Evolutionary conservation across 2,329 filamentous ascomycete genomes (phyloP).

Genomic region (Orbilia quercus): DNA sequence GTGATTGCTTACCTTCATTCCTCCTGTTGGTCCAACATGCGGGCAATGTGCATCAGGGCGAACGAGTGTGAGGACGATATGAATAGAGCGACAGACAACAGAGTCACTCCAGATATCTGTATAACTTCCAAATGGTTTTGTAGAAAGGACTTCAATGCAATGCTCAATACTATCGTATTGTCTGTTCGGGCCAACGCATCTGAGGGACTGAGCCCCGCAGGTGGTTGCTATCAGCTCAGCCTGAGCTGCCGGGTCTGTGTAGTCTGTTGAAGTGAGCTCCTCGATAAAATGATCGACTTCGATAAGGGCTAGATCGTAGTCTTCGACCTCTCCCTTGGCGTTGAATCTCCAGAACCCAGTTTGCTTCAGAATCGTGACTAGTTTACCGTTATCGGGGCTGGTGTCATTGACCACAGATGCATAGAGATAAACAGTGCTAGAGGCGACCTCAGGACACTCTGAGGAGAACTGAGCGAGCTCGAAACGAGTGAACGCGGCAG

Average conservation of each 20-base stretch:
- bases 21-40: slow-evolving; percentile 49
- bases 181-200: slow-evolving; percentile 63
- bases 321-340: slow-evolving; percentile 63
- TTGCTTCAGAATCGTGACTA: slow-evolving; percentile 63
- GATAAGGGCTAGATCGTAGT: slow-evolving; percentile 66
- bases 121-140: slow-evolving; percentile 64
- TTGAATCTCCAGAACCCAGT: slow-evolving; percentile 67
- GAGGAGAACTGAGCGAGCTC: slow-evolving; percentile 62
- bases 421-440: slow-evolving; percentile 63
- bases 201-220: slow-evolving; percentile 62
- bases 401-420: slow-evolving; percentile 61
- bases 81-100: slow-evolving; percentile 64
- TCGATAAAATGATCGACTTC: slow-evolving; percentile 64
- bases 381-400: slow-evolving; percentile 61
- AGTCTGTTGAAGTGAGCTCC: slow-evolving; percentile 59
- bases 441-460: slow-evolving; percentile 62
- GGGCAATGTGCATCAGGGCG: slow-evolving; percentile 51
- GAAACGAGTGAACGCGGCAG: slow-evolving; percentile 62
- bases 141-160: slow-evolving; percentile 61
- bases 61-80: slow-evolving; percentile 62
- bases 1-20: slow-evolving; percentile 47
- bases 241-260: slow-evolving; percentile 60
- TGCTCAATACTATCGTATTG: slow-evolving; percentile 62
- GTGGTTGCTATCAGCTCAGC: slow-evolving; percentile 61
- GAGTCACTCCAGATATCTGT: slow-evolving; percentile 66